Conservation (phyloP, 805 yeast genomes). For the Clavispora phyllophila region DNA sequence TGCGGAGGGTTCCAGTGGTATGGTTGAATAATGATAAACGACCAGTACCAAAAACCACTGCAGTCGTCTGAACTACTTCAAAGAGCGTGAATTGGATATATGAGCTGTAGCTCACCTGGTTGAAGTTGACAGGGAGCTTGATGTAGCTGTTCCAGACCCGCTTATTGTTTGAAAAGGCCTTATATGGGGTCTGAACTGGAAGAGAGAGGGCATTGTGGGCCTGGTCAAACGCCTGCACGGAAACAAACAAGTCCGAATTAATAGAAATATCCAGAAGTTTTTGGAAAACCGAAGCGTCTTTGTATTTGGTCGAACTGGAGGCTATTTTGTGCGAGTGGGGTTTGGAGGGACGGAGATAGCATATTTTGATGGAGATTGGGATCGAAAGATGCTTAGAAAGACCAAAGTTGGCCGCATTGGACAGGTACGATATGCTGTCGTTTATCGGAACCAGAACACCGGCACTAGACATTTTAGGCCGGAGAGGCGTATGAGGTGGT, state of each 20-base stretch:
- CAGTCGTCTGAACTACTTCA: constrained; percentile 58
- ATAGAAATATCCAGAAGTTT: constrained; percentile 24
- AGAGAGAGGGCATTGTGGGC: constrained; percentile 23
- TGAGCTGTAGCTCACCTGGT: constrained; percentile 64
- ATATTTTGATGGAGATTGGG: constrained; percentile 30
- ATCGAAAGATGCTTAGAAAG: constrained; percentile 32
- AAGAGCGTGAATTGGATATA: constrained; percentile 57
- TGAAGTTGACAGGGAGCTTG: constrained; percentile 63
- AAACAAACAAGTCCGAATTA: constrained; percentile 33
- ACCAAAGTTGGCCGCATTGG: constrained; percentile 32
- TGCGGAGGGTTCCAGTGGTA: constrained; percentile 50
- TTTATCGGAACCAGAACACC: neutral
- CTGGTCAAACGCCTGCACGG: constrained; percentile 29
- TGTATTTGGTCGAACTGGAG: constrained; percentile 27
- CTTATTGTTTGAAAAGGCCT: constrained; percentile 26
- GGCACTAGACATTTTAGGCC: neutral
- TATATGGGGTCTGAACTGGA: constrained; percentile 34
- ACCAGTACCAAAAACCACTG: constrained; percentile 56
- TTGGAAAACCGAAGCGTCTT: constrained; percentile 31
- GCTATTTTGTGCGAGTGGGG: constrained; percentile 7
- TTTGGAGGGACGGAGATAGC: constrained; percentile 22
- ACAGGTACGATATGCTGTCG: constrained; percentile 1
- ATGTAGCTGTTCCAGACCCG: constrained; percentile 72
- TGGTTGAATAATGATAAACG: constrained; percentile 54
- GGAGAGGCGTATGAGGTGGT: neutral